Evolutionary conservation across 345 rosid genomes (phyloP), one percentile per base, ranked within the genome.

Genomic region (Eucalyptus paniculata): DNA sequence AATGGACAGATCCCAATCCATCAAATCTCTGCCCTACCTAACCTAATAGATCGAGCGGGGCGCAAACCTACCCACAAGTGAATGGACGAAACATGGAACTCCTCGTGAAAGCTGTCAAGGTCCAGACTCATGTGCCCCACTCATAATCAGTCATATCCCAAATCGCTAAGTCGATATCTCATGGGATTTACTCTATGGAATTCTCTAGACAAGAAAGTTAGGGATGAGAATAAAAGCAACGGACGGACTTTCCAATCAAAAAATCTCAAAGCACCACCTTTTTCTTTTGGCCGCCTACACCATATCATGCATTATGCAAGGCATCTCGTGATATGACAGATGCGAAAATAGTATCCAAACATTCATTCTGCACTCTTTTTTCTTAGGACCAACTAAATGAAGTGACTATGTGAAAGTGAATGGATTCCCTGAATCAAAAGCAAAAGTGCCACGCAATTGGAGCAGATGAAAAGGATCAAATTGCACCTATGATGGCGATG

Each of bases 61-160:
- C 14, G 12, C 14, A 12, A 72, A 5, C 44, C 82, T 37, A 72
- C 26, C 2, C 45, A 10, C 24, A 0, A 72, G 13, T 9, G 24
- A 34, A 69, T 3, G 42, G 80, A 67, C 3, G 40, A 12, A 4
- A 30, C 23, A 32, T 14, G 1, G 0, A 32, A 32, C 12, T 32
- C 1, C 40, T 1, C 4, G 10, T 17, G 4, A 58, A 58, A 1
- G 65, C 15, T 5, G 0, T 60, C n/a, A 6, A 60, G n/a, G n/a
- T n/a, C n/a, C n/a, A n/a, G n/a, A n/a, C n/a, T 17, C 2, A 6
- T 18, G 12, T 3, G 37, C 23, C 24, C 81, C 42, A 5, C 44
- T 69, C 81, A 9, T 69, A 34, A 1, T 34, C 7, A 9, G 0
- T 69, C 24, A 5, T 1, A 34, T 32, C 44, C 81, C 44, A 8